A percentile compares a stretch with the other conserved stretches of the same genome.
Evolutionary conservation across 2,329 filamentous ascomycete species (phyloP).

Genomic region (Aspergillus sp.): DNA sequence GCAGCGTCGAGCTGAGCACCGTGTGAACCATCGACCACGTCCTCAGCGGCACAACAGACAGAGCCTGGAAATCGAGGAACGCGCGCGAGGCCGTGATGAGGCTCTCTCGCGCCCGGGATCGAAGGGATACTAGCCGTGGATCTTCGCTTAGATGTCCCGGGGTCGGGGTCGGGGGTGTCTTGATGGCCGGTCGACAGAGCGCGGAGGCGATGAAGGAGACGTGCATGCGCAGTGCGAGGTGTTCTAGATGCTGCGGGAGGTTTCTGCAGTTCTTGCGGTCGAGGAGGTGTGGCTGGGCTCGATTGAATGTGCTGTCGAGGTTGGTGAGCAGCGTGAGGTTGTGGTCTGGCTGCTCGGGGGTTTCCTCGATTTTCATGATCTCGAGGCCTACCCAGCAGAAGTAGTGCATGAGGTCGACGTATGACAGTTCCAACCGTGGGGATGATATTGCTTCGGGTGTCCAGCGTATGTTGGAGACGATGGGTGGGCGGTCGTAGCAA

Average conservation of each 20-base stretch:
- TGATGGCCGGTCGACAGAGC: conserved; percentile 57
- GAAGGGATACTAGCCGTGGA: conserved; percentile 15
- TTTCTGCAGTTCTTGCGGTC: conserved; percentile 39
- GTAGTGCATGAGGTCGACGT: conserved; percentile 29
- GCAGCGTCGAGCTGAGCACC: conserved; percentile 32
- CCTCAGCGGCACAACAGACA: conserved; percentile 30
- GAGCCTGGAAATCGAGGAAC: conserved; percentile 33
- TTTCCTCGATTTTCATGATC: conserved; percentile 48
- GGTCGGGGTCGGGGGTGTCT: conserved; percentile 18
- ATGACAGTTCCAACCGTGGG: conserved; percentile 18
- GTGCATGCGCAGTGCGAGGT: conserved; percentile 57
- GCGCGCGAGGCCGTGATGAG: conserved; percentile 29
- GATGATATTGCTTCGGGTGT: conserved; percentile 15
- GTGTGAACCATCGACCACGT: conserved; percentile 39
- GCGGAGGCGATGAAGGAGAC: conserved; percentile 57
- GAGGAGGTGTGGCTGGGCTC: conserved; percentile 52
- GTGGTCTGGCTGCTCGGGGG: conserved; percentile 9
- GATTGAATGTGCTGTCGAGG: conserved; percentile 47
- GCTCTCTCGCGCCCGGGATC: conserved; percentile 24
- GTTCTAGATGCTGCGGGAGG: conserved; percentile 52
- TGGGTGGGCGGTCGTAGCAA: conserved; percentile 34
- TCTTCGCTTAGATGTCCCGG: neutral
- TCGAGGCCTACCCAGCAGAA: conserved; percentile 26
- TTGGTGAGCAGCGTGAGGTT: conserved; percentile 37
- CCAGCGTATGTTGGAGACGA: conserved; percentile 29